Percentiles rank a stretch among this genome's conserved stretches.
Conservation (phyloP, 139 green algal species). For the Choricystis sp. region DNA sequence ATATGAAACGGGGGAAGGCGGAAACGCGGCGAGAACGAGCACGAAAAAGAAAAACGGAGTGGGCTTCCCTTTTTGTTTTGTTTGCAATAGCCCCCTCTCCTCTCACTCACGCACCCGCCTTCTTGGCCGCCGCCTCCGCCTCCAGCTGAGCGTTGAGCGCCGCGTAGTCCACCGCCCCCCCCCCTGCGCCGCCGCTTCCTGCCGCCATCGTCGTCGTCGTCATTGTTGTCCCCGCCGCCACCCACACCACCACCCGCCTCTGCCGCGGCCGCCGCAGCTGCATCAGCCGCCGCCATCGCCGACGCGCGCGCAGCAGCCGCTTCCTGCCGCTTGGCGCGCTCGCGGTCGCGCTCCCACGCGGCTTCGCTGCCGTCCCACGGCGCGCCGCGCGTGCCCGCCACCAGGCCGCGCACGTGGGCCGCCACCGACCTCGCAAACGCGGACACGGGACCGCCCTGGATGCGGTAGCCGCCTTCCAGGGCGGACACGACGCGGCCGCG, state of each 20-base stretch:
- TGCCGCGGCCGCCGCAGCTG: not conserved
- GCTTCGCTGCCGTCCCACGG: slow-evolving; percentile 22
- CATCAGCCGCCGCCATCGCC: not conserved
- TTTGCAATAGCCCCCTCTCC: not conserved
- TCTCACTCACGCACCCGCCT: not conserved
- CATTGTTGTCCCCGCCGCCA: not conserved
- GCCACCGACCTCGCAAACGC: slow-evolving; percentile 74
- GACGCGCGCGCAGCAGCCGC: not conserved
- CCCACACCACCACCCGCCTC: slow-evolving; percentile 1
- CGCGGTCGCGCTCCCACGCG: slow-evolving; percentile 22
- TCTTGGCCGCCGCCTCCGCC: slow-evolving; percentile 15
- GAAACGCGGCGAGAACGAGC: no score
- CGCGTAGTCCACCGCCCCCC: slow-evolving; percentile 47
- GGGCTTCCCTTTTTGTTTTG: not conserved
- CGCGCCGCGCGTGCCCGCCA: slow-evolving; percentile 23
- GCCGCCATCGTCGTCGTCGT: slow-evolving; percentile 8
- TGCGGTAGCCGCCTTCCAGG: slow-evolving; percentile 84
- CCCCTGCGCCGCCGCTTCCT: slow-evolving; percentile 30
- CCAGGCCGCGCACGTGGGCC: slow-evolving; percentile 63
- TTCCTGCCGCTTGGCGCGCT: slow-evolving; percentile 16
- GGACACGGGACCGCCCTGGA: slow-evolving; percentile 53
- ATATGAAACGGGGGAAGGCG: no score
- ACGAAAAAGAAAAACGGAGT: not conserved
- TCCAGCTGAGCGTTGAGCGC: slow-evolving; percentile 52
- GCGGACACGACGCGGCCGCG: slow-evolving; percentile 61